Base-by-base conservation (phyloP, 1,139 yeast species). In the Geotrichum fermentans region DNA sequence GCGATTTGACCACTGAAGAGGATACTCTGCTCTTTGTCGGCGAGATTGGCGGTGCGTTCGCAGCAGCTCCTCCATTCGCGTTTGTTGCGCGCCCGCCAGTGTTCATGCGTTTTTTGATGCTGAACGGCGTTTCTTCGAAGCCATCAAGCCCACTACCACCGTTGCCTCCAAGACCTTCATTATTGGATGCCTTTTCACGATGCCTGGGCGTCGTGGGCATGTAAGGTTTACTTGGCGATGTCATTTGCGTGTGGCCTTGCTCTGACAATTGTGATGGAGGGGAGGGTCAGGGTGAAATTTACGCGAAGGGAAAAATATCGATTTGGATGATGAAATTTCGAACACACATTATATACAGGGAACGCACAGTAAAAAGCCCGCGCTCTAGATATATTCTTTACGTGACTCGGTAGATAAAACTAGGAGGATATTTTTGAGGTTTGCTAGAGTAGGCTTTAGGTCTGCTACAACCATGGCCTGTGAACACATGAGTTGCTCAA, bases 401-500 rank as follows among this genome's bases (percentile, higher is more conserved):
- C 43, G 34, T 7, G 35, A 13, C n/a, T 40, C 43, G 7, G 43
- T 40, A 4, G 43, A 40, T 29, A 51, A 20, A 6, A 67, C 70
- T 24, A 71, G 58, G 43, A 70, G 53, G 33, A 71, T 56, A 46
- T 67, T 68, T 47, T 70, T 69, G 37, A 71, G 55, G 49, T 71
- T 71, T 1, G 71, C 72, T 46, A 71, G 56, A 11, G 73, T 68
- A 40, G 67, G 71, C 35, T 67, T 59, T 28, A 68, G 52, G 49
- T 71, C 73, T 2, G 62, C 67, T 4, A 68, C 66, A 5, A 61
- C 58, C 38, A 70, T 54, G 4, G 60, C 52, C 33, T 61, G 62
- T 2, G 68, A 58, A 47, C 69, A 73, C 58, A 76, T 64, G 37
- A 79, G 62, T 56, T 78, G 80, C 56, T 76, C 78, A 40, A 79